Evolutionary conservation across 2,329 filamentous ascomycete species (phyloP).

Genomic region (Drechslerella stenobrocha): DNA sequence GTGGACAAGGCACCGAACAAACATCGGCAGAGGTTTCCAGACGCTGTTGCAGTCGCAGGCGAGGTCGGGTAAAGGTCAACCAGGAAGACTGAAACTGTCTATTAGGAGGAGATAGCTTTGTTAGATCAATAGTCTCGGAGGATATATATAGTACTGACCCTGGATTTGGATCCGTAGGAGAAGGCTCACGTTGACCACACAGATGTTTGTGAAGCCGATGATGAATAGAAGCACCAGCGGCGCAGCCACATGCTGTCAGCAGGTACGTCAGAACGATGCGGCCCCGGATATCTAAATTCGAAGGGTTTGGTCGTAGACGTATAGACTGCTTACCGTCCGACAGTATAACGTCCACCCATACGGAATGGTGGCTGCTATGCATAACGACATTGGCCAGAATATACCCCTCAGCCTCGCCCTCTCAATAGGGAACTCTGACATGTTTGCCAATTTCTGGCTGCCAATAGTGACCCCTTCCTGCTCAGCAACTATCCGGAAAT

Average conservation of each 20-base stretch:
- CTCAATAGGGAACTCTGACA: conserved; percentile 63
- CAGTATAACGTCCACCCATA: conserved; percentile 65
- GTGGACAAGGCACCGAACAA: conserved; percentile 65
- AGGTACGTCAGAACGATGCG: conserved; percentile 6
- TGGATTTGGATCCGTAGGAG: no score
- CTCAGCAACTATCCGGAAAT: conserved; percentile 70
- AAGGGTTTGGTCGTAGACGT: no score
- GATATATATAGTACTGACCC: no score
- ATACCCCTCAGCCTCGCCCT: conserved; percentile 61
- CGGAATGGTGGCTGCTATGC: conserved; percentile 61
- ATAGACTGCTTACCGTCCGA: conserved; percentile 55
- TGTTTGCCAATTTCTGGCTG: conserved; percentile 62
- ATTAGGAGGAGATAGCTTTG: neutral
- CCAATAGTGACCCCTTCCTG: conserved; percentile 66
- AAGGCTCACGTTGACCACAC: conserved; percentile 64
- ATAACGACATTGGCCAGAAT: conserved; percentile 62
- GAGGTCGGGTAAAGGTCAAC: conserved; percentile 67
- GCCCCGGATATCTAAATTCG: neutral
- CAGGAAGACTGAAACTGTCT: conserved; percentile 63
- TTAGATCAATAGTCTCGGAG: no score
- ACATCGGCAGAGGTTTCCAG: conserved; percentile 68
- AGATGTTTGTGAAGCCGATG: conserved; percentile 64
- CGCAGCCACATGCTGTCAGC: conserved; percentile 59
- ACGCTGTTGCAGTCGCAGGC: conserved; percentile 66
- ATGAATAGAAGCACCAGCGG: conserved; percentile 64